Evolutionary conservation across 1,284 basidiomycete genomes (phyloP), one percentile per base, ranked within the genome.

Genomic region (Trichosporon faecale): DNA sequence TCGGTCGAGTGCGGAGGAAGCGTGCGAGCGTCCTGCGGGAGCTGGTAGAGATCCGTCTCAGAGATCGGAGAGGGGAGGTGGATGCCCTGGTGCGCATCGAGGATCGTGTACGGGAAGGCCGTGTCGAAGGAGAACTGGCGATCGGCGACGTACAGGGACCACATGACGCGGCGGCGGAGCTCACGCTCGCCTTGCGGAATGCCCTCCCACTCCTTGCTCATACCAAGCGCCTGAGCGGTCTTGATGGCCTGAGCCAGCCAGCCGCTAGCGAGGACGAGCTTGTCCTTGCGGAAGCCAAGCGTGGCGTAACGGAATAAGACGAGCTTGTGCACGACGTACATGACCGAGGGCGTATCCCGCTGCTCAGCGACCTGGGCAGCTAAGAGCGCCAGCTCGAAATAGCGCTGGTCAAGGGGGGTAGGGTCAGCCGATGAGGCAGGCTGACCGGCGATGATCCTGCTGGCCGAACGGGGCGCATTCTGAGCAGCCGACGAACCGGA

Each of bases 181-280:
- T 82, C 81, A 52, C 81, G 74, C 66, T 81, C 80, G 16, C 77
- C 77, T 35, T 78, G 77, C 0, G 77, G 76, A 29, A 80, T 72
- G 18, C 79, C 78, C 57, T 80, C 78, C 76, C 78, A 80, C 68
- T 82, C 81, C 65, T 80, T 79, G 68, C 77, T 77, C 77, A 82
- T 74, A 8, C 78, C 78, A 46, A 80, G 71, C 4, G 77, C 75
- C 67, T 82, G 80, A 2, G 81, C 81, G 14, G 78, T 73, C 69
- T 79, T 79, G 73, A 82, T 78, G 52, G 76, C 80, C 69, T 80
- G 78, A 23, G 78, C 77, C 37, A 82, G 75, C 70, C 75, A 78
- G 25, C 75, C 74, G 18, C 78, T 80, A 0, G 78, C 77, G 0
- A 76, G 65, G 1, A 76, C 73, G 14, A 75, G 66, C 40, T 71